Conservation (phyloP, 179 eudicot genomes). For the Camellia oleifera region DNA sequence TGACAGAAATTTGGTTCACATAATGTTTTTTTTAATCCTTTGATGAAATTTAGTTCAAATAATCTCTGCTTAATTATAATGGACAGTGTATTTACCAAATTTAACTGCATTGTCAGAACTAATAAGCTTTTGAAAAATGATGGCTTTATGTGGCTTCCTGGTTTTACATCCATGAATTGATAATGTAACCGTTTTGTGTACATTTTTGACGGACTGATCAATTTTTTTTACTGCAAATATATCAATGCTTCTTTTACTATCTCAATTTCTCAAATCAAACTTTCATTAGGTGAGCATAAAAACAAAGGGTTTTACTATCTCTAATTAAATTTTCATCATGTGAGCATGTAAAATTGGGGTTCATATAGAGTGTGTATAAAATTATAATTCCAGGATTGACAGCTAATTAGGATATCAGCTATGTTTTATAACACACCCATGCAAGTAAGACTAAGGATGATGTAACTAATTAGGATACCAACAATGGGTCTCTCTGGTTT, state of each 20-base stretch:
- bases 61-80: not conserved
- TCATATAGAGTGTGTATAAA: not conserved
- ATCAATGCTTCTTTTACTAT: not conserved
- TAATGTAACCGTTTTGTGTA: not conserved
- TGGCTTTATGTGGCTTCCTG: not conserved
- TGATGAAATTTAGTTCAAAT: too few species aligned
- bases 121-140: not conserved
- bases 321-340: not conserved
- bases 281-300: not conserved
- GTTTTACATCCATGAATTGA: not conserved
- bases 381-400: not conserved
- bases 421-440: not conserved
- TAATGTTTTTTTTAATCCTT: too few species aligned
- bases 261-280: not conserved
- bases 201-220: not conserved
- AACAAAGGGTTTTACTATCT: not conserved
- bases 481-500: not conserved
- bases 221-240: not conserved
- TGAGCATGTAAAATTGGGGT: too few species aligned
- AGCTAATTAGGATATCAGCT: not conserved
- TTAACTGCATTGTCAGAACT: not conserved
- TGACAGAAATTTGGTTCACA: too few species aligned
- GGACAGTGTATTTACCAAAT: not conserved
- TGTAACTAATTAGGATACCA: not conserved
- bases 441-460: not conserved